These are phyloP conservation scores for Colletotrichum sp. DNA, from an alignment of 2,329 filamentous ascomycete species.

Conservation along the genomic window DNA sequence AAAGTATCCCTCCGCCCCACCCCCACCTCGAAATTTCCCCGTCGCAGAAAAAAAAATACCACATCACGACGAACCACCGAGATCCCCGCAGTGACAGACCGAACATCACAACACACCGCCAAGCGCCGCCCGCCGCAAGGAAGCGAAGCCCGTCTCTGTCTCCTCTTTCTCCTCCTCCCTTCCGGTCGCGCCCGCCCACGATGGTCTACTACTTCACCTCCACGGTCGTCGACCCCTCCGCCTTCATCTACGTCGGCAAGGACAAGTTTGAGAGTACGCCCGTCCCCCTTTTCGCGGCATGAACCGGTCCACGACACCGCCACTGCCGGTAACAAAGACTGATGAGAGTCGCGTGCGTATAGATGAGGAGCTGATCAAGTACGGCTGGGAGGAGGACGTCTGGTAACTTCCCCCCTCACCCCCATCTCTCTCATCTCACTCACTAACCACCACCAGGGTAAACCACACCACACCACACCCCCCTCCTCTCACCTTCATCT, in stretches of 20 bases:
- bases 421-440: not conserved
- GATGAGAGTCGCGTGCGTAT: not conserved
- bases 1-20: not conserved
- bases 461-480: not conserved
- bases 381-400: conserved; percentile 93
- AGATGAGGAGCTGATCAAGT: conserved; percentile 97
- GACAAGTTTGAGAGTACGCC: conserved; percentile 96
- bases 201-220: conserved; percentile 99
- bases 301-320: no score
- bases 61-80: not conserved
- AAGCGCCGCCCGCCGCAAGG: not conserved
- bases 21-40: conserved; percentile 22
- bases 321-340: not conserved
- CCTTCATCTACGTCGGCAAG: conserved; percentile 95
- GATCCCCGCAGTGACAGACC: not conserved
- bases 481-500: not conserved
- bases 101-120: not conserved
- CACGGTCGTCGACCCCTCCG: conserved; percentile 78
- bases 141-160: not conserved
- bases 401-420: conserved; percentile 69
- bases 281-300: conserved; percentile 29
- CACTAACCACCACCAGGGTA: conserved; percentile 28
- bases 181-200: not conserved
- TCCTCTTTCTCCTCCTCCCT: not conserved
- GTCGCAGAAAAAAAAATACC: not conserved